Evolutionary conservation across 192 early-diverging fungal genomes (phyloP).

Genomic region (Chytriomyces sp.): DNA sequence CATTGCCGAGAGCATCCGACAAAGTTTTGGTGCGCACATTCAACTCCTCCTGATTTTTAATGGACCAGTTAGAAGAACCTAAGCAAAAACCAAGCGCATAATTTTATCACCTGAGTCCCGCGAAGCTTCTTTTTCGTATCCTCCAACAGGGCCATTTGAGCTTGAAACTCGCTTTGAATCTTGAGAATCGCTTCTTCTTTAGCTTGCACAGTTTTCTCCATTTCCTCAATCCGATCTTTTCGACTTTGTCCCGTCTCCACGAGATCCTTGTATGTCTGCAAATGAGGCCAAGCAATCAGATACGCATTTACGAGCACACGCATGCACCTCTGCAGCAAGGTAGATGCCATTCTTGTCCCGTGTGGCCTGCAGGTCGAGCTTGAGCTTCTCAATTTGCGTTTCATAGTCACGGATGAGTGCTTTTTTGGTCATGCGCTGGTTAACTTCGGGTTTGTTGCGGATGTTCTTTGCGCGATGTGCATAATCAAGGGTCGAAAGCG

Average conservation of each 20-base stretch:
- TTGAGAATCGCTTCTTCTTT: conserved; percentile 39
- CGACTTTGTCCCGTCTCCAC: conserved; percentile 50
- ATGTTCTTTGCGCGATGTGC: conserved; percentile 61
- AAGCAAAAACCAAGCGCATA: neutral
- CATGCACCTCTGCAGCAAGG: conserved; percentile 54
- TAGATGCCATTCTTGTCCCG: conserved; percentile 86
- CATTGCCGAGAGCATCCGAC: neutral
- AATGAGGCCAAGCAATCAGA: neutral
- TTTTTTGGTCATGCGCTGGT: conserved; percentile 78
- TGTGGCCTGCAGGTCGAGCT: conserved; percentile 74
- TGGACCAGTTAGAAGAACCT: neutral
- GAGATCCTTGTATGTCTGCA: conserved; percentile 61
- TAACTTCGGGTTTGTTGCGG: conserved; percentile 59
- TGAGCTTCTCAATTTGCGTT: conserved; percentile 76
- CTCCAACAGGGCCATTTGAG: conserved; percentile 40
- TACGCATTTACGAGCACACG: neutral
- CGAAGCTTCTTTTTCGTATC: conserved; percentile 37
- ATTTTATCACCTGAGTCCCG: conserved; percentile 14
- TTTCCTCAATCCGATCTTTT: conserved; percentile 49
- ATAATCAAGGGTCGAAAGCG: conserved; percentile 93
- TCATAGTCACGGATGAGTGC: conserved; percentile 81
- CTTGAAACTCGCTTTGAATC: conserved; percentile 35
- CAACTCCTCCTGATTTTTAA: neutral
- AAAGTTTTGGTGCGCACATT: conserved; percentile 10
- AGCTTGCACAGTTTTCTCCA: conserved; percentile 39